phyloP scores from a whole-genome alignment of 768 basidiomycete genomes.

The Tulasnella sp. region DNA sequence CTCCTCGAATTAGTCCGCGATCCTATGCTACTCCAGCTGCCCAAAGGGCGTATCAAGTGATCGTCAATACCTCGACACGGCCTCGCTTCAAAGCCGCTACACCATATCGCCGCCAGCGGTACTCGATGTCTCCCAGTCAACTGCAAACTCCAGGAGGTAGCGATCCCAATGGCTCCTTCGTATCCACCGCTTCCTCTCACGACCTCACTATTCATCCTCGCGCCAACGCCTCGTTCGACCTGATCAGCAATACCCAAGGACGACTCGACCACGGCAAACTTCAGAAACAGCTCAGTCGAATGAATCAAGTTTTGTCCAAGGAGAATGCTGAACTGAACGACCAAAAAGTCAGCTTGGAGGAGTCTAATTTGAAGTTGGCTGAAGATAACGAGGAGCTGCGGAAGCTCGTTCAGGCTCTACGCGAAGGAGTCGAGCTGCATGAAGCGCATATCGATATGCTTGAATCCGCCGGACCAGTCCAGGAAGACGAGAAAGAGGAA shows the following conservation, averaged over 20 bases:
- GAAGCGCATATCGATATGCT: constrained; percentile 14
- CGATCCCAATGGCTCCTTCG: constrained; percentile 50
- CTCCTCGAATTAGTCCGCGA: constrained; percentile 26
- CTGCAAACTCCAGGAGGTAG: constrained; percentile 28
- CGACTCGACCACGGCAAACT: constrained; percentile 78
- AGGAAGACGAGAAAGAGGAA: constrained; percentile 34
- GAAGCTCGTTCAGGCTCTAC: background rate
- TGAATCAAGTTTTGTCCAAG: constrained; percentile 73
- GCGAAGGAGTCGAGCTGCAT: background rate
- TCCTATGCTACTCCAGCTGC: constrained; percentile 17
- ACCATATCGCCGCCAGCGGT: constrained; percentile 69
- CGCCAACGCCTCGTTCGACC: constrained; percentile 83
- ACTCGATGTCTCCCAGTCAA: constrained; percentile 42
- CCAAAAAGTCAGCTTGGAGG: background rate
- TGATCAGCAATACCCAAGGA: constrained; percentile 36
- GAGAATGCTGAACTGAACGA: constrained; percentile 41
- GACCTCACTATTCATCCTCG: constrained; percentile 63
- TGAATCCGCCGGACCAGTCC: background rate
- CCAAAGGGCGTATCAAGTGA: constrained; percentile 29
- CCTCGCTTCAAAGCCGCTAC: constrained; percentile 44
- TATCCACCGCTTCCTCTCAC: constrained; percentile 79
- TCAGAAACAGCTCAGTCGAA: constrained; percentile 73
- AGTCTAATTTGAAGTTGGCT: background rate
- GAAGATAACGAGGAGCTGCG: constrained; percentile 1
- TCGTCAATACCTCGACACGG: constrained; percentile 20